Conservation (phyloP, 306 rosid genomes). For the Glycyrrhiza uralensis region DNA sequence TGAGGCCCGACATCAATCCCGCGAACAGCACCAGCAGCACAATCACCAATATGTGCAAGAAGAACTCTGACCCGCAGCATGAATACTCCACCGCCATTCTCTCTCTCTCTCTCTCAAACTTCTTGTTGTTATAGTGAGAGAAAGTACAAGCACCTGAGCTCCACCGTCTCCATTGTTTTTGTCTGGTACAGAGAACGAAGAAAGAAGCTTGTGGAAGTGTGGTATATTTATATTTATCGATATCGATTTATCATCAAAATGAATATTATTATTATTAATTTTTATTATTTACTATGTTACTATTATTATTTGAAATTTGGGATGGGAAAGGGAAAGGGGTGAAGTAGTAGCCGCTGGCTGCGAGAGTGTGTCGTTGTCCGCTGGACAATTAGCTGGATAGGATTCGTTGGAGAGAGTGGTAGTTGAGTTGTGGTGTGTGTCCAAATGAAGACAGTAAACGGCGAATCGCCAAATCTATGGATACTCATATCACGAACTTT, state of each 20-base stretch:
- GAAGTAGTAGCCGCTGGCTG: neutral
- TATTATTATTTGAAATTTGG: no score
- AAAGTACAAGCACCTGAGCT: conserved; percentile 25
- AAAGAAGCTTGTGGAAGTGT: neutral
- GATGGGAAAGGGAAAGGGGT: neutral
- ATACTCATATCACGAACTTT: neutral
- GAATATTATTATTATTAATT: no score
- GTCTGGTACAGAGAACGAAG: neutral
- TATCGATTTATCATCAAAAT: no score
- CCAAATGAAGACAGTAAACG: neutral
- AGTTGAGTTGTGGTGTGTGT: neutral
- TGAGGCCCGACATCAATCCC: conserved; percentile 47
- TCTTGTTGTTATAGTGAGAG: neutral
- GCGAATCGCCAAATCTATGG: neutral
- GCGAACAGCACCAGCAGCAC: conserved; percentile 33
- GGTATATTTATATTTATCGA: no score
- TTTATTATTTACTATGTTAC: no score
- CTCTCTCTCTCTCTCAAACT: neutral
- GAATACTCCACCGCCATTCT: conserved; percentile 39
- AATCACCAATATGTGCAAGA: conserved; percentile 22
- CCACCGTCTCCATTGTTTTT: conserved; percentile 8
- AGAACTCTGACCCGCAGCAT: conserved; percentile 39
- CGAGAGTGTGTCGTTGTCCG: neutral
- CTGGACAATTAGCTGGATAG: neutral
- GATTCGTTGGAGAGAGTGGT: neutral